Evolutionary conservation across 2,329 filamentous ascomycete genomes (phyloP).

Genomic region (Botrytis hyacinthi): DNA sequence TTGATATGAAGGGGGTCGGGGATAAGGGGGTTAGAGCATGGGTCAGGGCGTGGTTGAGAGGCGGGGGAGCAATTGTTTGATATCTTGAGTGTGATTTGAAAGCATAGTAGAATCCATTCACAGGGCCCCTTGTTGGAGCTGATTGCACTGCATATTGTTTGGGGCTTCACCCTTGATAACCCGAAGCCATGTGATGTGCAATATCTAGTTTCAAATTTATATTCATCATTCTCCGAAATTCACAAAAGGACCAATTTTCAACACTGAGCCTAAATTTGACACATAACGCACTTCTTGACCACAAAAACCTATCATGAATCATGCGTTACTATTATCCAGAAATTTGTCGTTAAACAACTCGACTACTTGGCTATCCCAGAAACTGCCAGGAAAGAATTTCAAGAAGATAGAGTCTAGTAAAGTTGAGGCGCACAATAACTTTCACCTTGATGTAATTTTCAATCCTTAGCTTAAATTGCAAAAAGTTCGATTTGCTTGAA

Average conservation of each 20-base stretch:
- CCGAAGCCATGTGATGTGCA: neutral
- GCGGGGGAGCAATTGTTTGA: neutral
- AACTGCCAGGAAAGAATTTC: neutral
- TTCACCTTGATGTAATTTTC: neutral
- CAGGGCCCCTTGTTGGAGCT: neutral
- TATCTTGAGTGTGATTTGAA: neutral
- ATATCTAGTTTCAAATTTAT: too few relatives aligned
- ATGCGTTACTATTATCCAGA: neutral
- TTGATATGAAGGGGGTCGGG: neutral
- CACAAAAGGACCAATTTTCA: neutral
- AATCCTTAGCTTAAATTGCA: neutral
- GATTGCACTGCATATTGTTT: neutral
- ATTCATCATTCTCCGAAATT: neutral
- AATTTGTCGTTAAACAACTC: neutral
- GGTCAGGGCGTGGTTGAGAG: constrained; percentile 5
- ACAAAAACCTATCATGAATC: neutral
- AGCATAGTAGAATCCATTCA: neutral
- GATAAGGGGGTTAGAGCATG: neutral
- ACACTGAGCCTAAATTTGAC: neutral
- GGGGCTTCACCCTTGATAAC: neutral
- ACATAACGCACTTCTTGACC: neutral
- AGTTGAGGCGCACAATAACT: neutral
- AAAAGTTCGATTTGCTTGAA: neutral
- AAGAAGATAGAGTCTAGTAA: neutral
- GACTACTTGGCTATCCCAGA: neutral